These are phyloP conservation scores for Amaranthus palmeri DNA, from an alignment of 148 eudicot species.

Conservation along the genomic window DNA sequence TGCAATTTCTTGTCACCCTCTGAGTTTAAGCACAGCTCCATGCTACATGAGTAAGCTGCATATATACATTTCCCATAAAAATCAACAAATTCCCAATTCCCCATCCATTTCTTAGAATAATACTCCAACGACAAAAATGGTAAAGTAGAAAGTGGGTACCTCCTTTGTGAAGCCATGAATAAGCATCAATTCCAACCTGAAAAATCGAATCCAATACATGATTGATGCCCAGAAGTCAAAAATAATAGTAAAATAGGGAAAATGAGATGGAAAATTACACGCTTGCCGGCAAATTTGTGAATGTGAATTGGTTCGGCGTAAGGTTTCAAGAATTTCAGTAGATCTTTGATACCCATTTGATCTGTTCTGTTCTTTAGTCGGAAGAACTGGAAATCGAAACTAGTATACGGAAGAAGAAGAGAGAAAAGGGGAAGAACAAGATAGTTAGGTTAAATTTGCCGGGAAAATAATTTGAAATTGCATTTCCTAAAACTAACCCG, in stretches of 20 bases:
- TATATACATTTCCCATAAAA: neutral
- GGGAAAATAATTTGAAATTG: too few relatives aligned
- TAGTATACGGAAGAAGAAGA: too few relatives aligned
- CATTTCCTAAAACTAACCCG: too few relatives aligned
- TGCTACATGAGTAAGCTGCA: slow-evolving; percentile 84
- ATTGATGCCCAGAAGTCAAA: neutral
- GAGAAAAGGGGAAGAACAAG: too few relatives aligned
- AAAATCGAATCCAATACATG: slow-evolving; percentile 1
- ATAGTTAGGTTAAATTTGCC: too few relatives aligned
- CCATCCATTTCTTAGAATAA: neutral
- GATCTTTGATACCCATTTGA: slow-evolving; percentile 82
- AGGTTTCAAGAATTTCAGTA: slow-evolving; percentile 74
- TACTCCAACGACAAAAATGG: neutral
- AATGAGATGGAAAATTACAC: slow-evolving; percentile 33
- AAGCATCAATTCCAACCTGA: slow-evolving; percentile 90
- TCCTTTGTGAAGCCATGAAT: slow-evolving; percentile 95
- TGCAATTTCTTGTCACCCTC: slow-evolving; percentile 74
- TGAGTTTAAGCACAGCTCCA: slow-evolving; percentile 61
- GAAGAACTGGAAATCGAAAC: too few relatives aligned
- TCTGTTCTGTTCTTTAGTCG: too few relatives aligned
- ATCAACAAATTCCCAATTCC: too few relatives aligned
- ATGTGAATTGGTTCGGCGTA: slow-evolving; percentile 69
- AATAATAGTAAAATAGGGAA: neutral
- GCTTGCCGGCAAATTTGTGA: slow-evolving; percentile 64
- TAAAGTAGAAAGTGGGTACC: slow-evolving; percentile 25